Percentiles rank a stretch among this genome's conserved stretches.
These are phyloP conservation scores for Pleurotus ostreatus DNA, from an alignment of 768 basidiomycete genomes.

Conservation along the genomic window DNA sequence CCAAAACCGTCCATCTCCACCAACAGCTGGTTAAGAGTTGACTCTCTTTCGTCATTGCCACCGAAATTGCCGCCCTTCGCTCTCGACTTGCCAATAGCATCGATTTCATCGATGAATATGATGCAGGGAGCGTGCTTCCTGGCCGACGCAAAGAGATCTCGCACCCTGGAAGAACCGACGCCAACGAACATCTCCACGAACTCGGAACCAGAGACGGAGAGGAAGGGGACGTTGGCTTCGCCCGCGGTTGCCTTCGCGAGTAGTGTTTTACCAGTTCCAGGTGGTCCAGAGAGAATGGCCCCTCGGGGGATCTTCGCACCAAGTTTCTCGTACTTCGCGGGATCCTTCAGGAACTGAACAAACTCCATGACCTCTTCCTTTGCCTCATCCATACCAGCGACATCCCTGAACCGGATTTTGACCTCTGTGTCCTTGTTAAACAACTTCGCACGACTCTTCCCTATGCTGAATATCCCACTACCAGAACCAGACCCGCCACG, in stretches of 20 bases:
- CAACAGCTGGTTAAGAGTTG: conserved; percentile 93
- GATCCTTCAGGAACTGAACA: conserved; percentile 97
- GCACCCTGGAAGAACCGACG: conserved; percentile 94
- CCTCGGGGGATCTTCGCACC: conserved; percentile 98
- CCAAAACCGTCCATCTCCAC: conserved; percentile 99
- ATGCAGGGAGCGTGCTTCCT: conserved; percentile 98
- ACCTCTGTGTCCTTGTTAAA: conserved; percentile 98
- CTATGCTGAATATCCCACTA: conserved; percentile 92
- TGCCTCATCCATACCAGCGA: conserved; percentile 99
- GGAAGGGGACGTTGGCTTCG: conserved; percentile 96
- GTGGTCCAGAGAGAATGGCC: conserved; percentile 92
- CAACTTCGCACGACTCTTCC: conserved; percentile 89
- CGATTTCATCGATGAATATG: conserved; percentile 99
- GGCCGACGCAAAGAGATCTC: conserved; percentile 95
- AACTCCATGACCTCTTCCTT: conserved; percentile 99
- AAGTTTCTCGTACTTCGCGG: conserved; percentile 88
- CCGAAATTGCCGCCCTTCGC: conserved; percentile 71
- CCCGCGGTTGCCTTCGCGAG: conserved; percentile 98
- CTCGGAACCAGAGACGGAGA: conserved; percentile 97
- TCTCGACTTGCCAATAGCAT: conserved; percentile 95
- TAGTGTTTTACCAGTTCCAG: conserved; percentile 97
- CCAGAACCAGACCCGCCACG: conserved; percentile 60
- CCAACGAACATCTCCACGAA: conserved; percentile 99
- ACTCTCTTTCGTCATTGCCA: conserved; percentile 97
- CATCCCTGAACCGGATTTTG: conserved; percentile 90